Evolutionary conservation across 805 yeast genomes (phyloP).

Genomic region (Blastobotrys americana): DNA sequence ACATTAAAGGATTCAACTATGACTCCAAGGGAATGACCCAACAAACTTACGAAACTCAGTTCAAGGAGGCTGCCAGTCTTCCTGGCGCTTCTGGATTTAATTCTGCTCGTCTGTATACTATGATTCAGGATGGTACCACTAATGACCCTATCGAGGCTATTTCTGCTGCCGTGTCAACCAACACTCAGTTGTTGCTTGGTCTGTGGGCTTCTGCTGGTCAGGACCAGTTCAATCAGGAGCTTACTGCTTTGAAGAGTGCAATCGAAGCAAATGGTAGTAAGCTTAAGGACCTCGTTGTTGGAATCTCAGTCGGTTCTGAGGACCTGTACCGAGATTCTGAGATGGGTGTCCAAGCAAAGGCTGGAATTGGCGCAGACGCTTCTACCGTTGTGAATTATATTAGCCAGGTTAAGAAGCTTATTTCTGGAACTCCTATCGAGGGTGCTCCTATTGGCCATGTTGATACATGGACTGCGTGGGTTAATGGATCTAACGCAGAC

Average conservation of each 20-base stretch:
- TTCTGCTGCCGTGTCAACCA: constrained; percentile 18
- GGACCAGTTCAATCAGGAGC: constrained; percentile 15
- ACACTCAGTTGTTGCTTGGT: constrained; percentile 17
- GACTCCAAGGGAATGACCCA: constrained; percentile 18
- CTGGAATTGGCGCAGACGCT: constrained; percentile 57
- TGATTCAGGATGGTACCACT: constrained; percentile 20
- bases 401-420: constrained; percentile 53
- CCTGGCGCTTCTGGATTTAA: constrained; percentile 16
- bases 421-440: constrained; percentile 57
- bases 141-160: constrained; percentile 17
- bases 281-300: constrained; percentile 39
- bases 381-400: constrained; percentile 47
- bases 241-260: constrained; percentile 16
- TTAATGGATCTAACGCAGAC: constrained; percentile 58
- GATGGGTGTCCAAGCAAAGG: constrained; percentile 52
- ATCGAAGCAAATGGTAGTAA: constrained; percentile 14
- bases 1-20: constrained; percentile 20
- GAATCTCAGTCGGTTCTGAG: constrained; percentile 79
- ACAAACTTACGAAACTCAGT: constrained; percentile 16
- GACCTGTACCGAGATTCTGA: constrained; percentile 63
- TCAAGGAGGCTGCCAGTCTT: constrained; percentile 14
- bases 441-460: constrained; percentile 72
- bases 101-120: constrained; percentile 20
- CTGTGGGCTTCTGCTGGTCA: constrained; percentile 20
- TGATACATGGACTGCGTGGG: constrained; percentile 82